phyloP scores from a whole-genome alignment of 169 alveolate species.

The Cryptosporidium parvum region DNA sequence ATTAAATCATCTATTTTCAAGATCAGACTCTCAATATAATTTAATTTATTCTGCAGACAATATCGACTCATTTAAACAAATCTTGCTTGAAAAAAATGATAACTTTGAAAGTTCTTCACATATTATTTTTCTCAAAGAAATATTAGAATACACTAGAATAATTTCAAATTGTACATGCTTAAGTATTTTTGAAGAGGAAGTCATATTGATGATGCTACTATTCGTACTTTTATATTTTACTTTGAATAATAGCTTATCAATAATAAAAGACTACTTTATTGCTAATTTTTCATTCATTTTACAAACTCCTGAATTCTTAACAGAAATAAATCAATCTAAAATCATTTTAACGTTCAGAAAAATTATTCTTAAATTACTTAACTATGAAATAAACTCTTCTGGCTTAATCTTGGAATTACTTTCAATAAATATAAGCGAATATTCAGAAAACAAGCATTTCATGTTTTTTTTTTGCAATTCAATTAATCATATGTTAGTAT shows the following conservation, averaged over 20 bases:
- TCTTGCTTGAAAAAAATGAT: neutral
- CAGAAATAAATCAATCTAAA: neutral
- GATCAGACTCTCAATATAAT: slow-evolving; percentile 25
- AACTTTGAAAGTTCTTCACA: neutral
- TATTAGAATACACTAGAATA: neutral
- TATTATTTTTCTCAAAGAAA: neutral
- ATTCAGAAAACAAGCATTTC: slow-evolving; percentile 1
- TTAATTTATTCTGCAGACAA: slow-evolving; percentile 12
- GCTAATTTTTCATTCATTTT: neutral
- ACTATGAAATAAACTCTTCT: neutral
- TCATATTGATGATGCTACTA: neutral
- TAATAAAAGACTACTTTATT: neutral
- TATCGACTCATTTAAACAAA: neutral
- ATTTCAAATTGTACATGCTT: neutral
- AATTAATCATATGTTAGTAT: neutral
- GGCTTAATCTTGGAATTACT: neutral
- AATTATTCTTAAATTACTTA: neutral
- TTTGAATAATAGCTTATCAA: slow-evolving; percentile 2
- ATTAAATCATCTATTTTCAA: neutral
- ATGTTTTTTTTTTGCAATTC: slow-evolving; percentile 11
- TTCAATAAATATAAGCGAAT: neutral
- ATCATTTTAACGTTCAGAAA: neutral
- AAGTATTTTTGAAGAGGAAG: neutral
- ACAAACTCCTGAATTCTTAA: neutral
- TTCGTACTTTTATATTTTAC: slow-evolving; percentile 4